Base-by-base conservation (phyloP, 306 rosid species). In the Fragaria ananassa region DNA sequence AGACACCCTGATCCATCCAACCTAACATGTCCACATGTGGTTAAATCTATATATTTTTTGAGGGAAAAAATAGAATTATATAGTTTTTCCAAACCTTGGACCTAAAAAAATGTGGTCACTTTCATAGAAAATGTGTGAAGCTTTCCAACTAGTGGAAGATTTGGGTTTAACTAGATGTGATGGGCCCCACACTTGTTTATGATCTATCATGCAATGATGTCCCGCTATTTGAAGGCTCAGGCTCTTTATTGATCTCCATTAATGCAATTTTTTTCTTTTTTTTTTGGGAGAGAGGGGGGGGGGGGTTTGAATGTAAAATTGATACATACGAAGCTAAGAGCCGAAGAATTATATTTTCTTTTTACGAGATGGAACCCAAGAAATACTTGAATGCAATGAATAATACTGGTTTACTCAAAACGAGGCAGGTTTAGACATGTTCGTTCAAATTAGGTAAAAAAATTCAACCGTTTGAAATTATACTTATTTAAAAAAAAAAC, bases 81-180 rank as follows among this genome's bases (percentile, higher is more conserved):
- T 34, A 39, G 37, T 47, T 62, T 61, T 78, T 47, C 56, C 47
- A 68, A 76, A 70, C 37, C 73, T 37, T 74, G 41, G 67, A 71
- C 74, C 39, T 72, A 63, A 77, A 23, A 9, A 3, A 64, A n/a
- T 63, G 85, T 83, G 91, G 90, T 88, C 86, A 50, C 77, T 86
- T 81, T 90, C 88, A 81, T 61, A 81, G 85, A 82, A 90, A 88
- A 85, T 85, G 56, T 77, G 88, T 80, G 89, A 86, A 67, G 82
- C 79, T 82, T 83, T 85, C 76, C 83, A 78, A 77, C 78, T 21
- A 71, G 88, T 71, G 90, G 86, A 84, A 81, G 88, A 91, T 84
- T 79, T 87, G 83, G 90, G 70, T 58, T 75, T 18, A 83, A 88
- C 79, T 81, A 66, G 83, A 79, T 79, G 86, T 74, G 76, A 72